Percentiles rank a stretch among this genome's conserved stretches.
These are phyloP conservation scores for Mycena pura DNA, from an alignment of 768 basidiomycete species.

Conservation along the genomic window DNA sequence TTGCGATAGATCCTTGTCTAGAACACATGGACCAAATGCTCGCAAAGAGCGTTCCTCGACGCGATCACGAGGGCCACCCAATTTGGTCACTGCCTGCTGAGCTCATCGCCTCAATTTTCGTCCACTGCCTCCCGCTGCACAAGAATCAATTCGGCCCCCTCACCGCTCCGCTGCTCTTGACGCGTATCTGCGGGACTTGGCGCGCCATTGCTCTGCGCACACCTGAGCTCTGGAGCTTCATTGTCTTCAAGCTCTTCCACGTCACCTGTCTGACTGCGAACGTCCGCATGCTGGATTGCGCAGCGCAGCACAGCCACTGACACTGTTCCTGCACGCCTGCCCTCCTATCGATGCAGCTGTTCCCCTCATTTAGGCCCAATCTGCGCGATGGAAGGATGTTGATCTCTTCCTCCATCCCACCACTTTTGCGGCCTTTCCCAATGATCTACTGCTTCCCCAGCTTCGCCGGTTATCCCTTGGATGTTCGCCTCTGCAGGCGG, in stretches of 20 bases:
- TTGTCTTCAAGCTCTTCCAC: conserved; percentile 5
- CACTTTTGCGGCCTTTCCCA: background rate
- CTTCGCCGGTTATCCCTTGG: conserved; percentile 9
- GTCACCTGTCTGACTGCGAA: background rate
- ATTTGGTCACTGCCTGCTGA: background rate
- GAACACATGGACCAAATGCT: too few species aligned
- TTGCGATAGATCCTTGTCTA: too few species aligned
- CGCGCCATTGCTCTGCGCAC: conserved; percentile 6
- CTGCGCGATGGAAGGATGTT: background rate
- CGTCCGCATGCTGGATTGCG: background rate
- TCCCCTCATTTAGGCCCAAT: background rate
- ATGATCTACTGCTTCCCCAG: background rate
- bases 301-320: conserved; percentile 5
- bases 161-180: conserved; percentile 2
- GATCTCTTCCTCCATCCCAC: conserved; percentile 5
- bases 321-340: background rate
- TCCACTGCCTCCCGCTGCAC: conserved; percentile 7
- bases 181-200: conserved; percentile 4
- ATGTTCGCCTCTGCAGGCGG: background rate
- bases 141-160: background rate
- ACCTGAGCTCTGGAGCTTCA: conserved; percentile 1
- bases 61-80: background rate
- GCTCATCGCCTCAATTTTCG: conserved; percentile 2
- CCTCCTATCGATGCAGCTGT: background rate
- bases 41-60: too few species aligned